Percentiles rank a stretch among this genome's conserved stretches.
phyloP scores from a whole-genome alignment of 176 grass and related monocot species.

The Zoysia japonica region DNA sequence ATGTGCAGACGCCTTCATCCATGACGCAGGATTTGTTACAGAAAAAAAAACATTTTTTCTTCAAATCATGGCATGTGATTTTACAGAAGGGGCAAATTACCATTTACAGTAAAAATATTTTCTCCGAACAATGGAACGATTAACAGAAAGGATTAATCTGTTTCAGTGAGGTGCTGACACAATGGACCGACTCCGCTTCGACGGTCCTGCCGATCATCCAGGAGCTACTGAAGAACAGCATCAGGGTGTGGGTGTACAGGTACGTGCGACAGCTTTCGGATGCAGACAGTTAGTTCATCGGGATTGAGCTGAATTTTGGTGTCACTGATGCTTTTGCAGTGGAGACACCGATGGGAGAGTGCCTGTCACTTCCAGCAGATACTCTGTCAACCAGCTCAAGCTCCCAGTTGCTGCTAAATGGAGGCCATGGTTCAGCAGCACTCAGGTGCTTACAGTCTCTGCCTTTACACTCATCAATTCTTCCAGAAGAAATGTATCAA shows the following conservation, averaged over 20 bases:
- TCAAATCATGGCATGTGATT: background rate
- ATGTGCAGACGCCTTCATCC: slow-evolving; percentile 23
- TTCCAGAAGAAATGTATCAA: background rate
- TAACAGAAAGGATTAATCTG: background rate
- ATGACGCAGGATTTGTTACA: background rate
- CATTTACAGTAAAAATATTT: background rate
- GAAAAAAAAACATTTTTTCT: background rate
- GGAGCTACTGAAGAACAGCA: slow-evolving; percentile 52
- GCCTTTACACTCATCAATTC: background rate
- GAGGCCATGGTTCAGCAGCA: slow-evolving; percentile 64
- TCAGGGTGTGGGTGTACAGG: slow-evolving; percentile 83
- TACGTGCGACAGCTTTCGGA: slow-evolving; percentile 12
- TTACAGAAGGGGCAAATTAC: background rate
- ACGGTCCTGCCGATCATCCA: slow-evolving; percentile 66
- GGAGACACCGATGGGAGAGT: slow-evolving; percentile 74
- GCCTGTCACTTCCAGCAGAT: slow-evolving; percentile 80
- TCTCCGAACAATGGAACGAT: background rate
- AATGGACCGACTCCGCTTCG: slow-evolving; percentile 51
- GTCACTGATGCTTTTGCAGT: slow-evolving; percentile 43
- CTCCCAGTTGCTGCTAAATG: slow-evolving; percentile 53
- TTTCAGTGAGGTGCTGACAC: slow-evolving; percentile 49
- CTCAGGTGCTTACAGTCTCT: slow-evolving; percentile 38
- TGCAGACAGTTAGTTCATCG: background rate
- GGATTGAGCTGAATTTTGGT: background rate
- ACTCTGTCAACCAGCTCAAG: slow-evolving; percentile 71